phyloP scores from a whole-genome alignment of 345 rosid genomes.

The Trapa incisa region DNA sequence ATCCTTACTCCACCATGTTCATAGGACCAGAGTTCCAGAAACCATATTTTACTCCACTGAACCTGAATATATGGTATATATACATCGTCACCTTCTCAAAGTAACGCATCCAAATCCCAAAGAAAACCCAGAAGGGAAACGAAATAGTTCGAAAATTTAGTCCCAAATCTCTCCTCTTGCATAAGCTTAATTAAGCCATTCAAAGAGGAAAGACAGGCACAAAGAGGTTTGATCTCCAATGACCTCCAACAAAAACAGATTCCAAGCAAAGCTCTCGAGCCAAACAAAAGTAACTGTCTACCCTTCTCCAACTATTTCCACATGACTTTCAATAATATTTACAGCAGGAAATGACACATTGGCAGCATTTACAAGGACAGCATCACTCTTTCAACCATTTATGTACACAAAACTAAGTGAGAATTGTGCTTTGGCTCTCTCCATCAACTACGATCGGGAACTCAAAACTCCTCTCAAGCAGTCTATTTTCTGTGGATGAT shows the following conservation, averaged over 20 bases:
- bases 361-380: constrained; percentile 7
- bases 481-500: neutral
- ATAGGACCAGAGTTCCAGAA: too few relatives aligned
- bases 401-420: constrained; percentile 5
- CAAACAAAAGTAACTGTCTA: neutral
- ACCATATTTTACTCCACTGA: too few relatives aligned
- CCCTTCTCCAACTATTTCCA: neutral
- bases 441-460: neutral
- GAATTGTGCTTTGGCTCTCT: neutral
- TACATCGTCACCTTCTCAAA: too few relatives aligned
- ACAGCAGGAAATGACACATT: constrained; percentile 7
- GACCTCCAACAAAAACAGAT: neutral
- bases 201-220: neutral
- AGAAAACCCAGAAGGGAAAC: neutral
- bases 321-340: neutral
- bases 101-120: neutral
- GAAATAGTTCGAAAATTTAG: constrained; percentile 19
- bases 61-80: too few relatives aligned
- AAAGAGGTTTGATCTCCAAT: neutral
- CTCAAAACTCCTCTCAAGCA: constrained; percentile 7
- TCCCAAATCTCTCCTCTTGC: neutral
- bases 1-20: too few relatives aligned
- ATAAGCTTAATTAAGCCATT: constrained; percentile 3
- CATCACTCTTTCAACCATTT: neutral
- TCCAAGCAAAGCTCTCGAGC: neutral